These are phyloP conservation scores for Plantago ovata DNA, from an alignment of 257 asterid genomes.

Conservation along the genomic window DNA sequence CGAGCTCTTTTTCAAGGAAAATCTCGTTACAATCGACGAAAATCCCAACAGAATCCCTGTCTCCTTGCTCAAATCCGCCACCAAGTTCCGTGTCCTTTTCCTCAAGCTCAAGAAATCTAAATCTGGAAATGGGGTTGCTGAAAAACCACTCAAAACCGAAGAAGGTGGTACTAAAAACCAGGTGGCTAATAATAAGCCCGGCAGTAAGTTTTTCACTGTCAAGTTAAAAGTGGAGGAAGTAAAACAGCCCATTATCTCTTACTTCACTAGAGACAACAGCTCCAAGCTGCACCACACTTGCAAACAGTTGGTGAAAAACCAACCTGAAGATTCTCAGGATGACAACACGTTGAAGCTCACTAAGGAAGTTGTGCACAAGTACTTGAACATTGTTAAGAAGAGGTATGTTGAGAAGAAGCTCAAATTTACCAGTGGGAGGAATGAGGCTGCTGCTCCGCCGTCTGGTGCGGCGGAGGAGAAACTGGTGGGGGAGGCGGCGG, in stretches of 20 bases:
- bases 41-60: constrained; percentile 36
- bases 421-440: constrained; percentile 25
- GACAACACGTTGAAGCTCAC: constrained; percentile 43
- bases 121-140: constrained; percentile 25
- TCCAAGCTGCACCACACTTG: constrained; percentile 35
- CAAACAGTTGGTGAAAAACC: constrained; percentile 19
- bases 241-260: constrained; percentile 36
- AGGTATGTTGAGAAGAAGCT: constrained; percentile 66
- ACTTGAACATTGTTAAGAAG: constrained; percentile 72
- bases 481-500: constrained; percentile 22
- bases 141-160: constrained; percentile 12
- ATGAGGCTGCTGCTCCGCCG: constrained; percentile 16
- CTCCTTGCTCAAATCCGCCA: constrained; percentile 41
- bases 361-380: constrained; percentile 66
- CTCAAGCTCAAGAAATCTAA: constrained; percentile 50
- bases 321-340: constrained; percentile 20
- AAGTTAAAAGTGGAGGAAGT: constrained; percentile 61
- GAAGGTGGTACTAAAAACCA: constrained; percentile 3
- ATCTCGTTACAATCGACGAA: constrained; percentile 37
- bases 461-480: constrained; percentile 18
- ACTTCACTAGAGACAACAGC: constrained; percentile 57
- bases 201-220: constrained; percentile 40
- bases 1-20: constrained; percentile 35
- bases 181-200: constrained; percentile 11
- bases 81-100: constrained; percentile 41